Conservation (phyloP, 2,329 filamentous ascomycete species). For the Fusarium beomiforme region DNA sequence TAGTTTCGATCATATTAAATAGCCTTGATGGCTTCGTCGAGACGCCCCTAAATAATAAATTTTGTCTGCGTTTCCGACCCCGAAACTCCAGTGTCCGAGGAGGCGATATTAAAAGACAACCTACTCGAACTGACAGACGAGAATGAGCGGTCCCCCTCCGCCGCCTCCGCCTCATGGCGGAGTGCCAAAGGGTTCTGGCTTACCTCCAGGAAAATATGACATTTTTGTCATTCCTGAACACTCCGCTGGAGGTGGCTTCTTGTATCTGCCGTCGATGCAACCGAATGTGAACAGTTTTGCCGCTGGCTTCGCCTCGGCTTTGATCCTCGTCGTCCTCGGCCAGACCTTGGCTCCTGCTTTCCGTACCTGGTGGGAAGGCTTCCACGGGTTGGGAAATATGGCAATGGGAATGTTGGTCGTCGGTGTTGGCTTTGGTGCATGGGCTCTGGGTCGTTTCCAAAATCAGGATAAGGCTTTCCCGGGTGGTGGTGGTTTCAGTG, state of each 20-base stretch:
- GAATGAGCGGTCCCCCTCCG: conserved; percentile 74
- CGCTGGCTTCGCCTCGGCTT: conserved; percentile 82
- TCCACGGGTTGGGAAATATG: conserved; percentile 76
- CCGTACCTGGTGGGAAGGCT: conserved; percentile 76
- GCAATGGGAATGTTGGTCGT: conserved; percentile 78
- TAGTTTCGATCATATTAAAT: conserved; percentile 25
- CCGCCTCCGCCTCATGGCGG: conserved; percentile 89
- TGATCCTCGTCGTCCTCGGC: conserved; percentile 78
- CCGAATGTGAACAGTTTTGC: conserved; percentile 91
- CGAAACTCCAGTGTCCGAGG: conserved; percentile 13
- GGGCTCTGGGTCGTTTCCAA: conserved; percentile 64
- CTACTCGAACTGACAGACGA: conserved; percentile 37
- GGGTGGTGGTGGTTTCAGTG: conserved; percentile 30
- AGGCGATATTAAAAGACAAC: conserved; percentile 14
- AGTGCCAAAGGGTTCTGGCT: conserved; percentile 74
- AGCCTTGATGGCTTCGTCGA: conserved; percentile 46
- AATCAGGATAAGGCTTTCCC: conserved; percentile 40
- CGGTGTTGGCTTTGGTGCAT: conserved; percentile 79
- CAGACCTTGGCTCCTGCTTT: conserved; percentile 78
- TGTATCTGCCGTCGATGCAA: conserved; percentile 91
- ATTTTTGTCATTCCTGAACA: conserved; percentile 97
- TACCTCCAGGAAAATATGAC: conserved; percentile 93
- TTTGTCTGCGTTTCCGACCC: conserved; percentile 26
- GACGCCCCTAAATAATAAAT: conserved; percentile 41
- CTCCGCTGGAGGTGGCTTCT: conserved; percentile 86